These are phyloP conservation scores for Rozella allomycis DNA, from an alignment of 371 early-diverging fungal species.

Conservation along the genomic window DNA sequence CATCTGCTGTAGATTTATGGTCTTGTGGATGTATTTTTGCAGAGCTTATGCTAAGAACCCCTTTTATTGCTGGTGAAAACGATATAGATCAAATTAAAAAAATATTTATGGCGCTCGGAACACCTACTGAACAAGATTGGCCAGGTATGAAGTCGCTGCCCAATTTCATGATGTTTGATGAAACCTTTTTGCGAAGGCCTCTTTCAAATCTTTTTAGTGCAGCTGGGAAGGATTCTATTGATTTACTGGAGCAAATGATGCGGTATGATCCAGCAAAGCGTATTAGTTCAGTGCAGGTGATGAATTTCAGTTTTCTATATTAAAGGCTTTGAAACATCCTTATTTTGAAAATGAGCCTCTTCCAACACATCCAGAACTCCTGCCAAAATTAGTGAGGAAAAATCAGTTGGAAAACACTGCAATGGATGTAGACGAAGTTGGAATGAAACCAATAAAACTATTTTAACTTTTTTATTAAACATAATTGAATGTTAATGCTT, in stretches of 20 bases:
- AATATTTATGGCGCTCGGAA: constrained; percentile 88
- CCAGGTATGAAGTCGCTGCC: constrained; percentile 32
- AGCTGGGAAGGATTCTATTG: constrained; percentile 72
- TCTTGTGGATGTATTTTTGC: constrained; percentile 97
- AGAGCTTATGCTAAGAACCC: constrained; percentile 87
- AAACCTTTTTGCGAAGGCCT: neutral
- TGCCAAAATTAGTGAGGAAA: constrained; percentile 30
- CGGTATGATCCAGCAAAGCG: constrained; percentile 73
- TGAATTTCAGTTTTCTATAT: constrained; percentile 1
- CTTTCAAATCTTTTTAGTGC: constrained; percentile 70
- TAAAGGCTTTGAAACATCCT: constrained; percentile 53
- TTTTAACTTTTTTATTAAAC: too few relatives aligned
- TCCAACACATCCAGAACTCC: constrained; percentile 56
- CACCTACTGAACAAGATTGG: constrained; percentile 93
- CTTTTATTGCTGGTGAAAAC: constrained; percentile 72
- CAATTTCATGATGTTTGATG: constrained; percentile 3
- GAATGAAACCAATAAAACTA: too few relatives aligned
- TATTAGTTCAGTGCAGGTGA: constrained; percentile 56
- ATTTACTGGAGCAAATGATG: constrained; percentile 76
- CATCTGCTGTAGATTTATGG: constrained; percentile 92
- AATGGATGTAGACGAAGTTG: too few relatives aligned
- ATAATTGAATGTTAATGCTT: too few relatives aligned
- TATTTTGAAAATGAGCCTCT: constrained; percentile 74
- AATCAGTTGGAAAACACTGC: too few relatives aligned
- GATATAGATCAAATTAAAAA: constrained; percentile 86